Evolutionary conservation across 495 filamentous ascomycete genomes (phyloP), one percentile per base, ranked within the genome.

Genomic region (Corynascus novoguineensis): DNA sequence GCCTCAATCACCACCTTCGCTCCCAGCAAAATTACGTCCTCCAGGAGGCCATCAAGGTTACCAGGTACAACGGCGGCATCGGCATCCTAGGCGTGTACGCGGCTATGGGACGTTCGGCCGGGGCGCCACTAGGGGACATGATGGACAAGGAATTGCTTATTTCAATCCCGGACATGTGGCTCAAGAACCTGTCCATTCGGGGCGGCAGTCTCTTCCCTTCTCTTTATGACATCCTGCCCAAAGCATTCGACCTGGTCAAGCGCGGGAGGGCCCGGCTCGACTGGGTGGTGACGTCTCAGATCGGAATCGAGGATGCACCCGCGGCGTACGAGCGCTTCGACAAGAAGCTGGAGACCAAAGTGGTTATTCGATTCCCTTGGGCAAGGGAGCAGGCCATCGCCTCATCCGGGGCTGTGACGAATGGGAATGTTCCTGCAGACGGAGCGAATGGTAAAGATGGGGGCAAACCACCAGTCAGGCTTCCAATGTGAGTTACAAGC

Each of bases 51-150:
- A 51, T 50, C 38, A 10, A 14, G 25, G 74, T 79, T 1, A 78
- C 78, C 8, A 67, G 73, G 37, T 61, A 73, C 5, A 75, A 71
- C 31, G 78, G 77, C 14, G 77, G 78, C 5, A 68, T 81, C 44
- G 78, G 75, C 2, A 71, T 81, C 34, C 24, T 57, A 7, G 64
- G 66, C 0, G 38, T 65, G 7, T 71, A 67, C 40, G 42, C 57
- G 4, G 32, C 46, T 1, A n/a, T 11, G 19, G 42, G 28, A 8
- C 48, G 32, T 12, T 48, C 53, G 21, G 42, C 34, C 22, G 34
- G 21, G 25, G n/a, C 50, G 52, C 52, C 48, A n/a, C 45, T 38
- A 44, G 59, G 49, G 25, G 59, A 65, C 7, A 28, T 25, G 55
- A 48, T 56, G 22, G 14, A 49, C 38, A 9, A 25, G 25, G 37